phyloP scores from a whole-genome alignment of 257 asterid species.

The Solanum commersonii region DNA sequence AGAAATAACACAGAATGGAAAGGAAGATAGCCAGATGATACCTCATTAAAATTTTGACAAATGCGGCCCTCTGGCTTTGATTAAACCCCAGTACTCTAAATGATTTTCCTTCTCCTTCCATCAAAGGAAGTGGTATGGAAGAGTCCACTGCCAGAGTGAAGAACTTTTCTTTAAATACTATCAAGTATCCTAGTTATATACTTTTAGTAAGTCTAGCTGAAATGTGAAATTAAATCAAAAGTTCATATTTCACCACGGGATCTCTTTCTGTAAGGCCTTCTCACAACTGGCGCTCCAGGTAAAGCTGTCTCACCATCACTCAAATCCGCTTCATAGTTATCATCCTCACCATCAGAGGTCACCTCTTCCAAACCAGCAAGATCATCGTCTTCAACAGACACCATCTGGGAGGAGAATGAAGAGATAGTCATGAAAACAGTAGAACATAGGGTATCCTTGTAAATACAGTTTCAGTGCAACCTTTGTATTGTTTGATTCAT shows the following conservation, averaged over 20 bases:
- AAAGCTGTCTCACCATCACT: constrained; percentile 78
- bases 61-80: constrained; percentile 78
- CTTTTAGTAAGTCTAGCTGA: not conserved
- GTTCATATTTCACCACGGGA: constrained; percentile 52
- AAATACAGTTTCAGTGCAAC: not conserved
- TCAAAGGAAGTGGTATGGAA: constrained; percentile 66
- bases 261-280: constrained; percentile 60
- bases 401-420: constrained; percentile 57
- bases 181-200: not conserved
- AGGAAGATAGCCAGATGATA: not conserved
- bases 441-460: not conserved
- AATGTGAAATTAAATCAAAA: not conserved
- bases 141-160: constrained; percentile 29
- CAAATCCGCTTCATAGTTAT: constrained; percentile 86
- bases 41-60: constrained; percentile 64
- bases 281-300: constrained; percentile 51
- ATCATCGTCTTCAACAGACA: constrained; percentile 92
- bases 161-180: not conserved
- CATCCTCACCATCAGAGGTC: constrained; percentile 94
- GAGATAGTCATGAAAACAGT: constrained; percentile 3
- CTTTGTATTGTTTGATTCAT: not conserved
- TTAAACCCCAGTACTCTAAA: constrained; percentile 85
- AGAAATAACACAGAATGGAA: not conserved
- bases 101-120: constrained; percentile 97
- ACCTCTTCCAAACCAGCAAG: constrained; percentile 96